Percentiles rank a stretch among this genome's conserved stretches.
Evolutionary conservation across 345 rosid genomes (phyloP).

Genomic region (Salix purpurea): DNA sequence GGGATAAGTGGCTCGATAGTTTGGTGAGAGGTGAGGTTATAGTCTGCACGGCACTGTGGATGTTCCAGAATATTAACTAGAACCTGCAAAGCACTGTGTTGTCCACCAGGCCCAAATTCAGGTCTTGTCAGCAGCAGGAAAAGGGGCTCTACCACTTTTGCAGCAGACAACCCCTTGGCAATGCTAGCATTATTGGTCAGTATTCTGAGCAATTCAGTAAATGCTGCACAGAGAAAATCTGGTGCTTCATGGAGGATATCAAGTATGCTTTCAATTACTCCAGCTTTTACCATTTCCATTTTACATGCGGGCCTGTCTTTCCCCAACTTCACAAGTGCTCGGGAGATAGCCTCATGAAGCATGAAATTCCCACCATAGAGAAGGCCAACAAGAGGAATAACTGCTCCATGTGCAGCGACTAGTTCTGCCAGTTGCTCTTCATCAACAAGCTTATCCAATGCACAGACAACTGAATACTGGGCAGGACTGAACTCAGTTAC

Average conservation of each 20-base stretch:
- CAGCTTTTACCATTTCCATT: constrained; percentile 98
- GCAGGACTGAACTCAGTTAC: constrained; percentile 85
- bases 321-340: constrained; percentile 94
- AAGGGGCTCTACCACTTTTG: constrained; percentile 90
- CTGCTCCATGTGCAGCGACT: constrained; percentile 98
- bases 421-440: constrained; percentile 98
- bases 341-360: constrained; percentile 94
- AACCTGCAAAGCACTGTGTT: constrained; percentile 91
- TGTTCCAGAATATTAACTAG: constrained; percentile 92
- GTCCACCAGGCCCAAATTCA: constrained; percentile 92
- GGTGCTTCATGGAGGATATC: constrained; percentile 94
- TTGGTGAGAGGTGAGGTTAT: constrained; percentile 70
- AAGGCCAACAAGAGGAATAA: constrained; percentile 96
- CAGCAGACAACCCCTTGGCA: constrained; percentile 92
- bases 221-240: constrained; percentile 86
- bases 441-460: constrained; percentile 89
- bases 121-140: constrained; percentile 64
- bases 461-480: constrained; percentile 92
- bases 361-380: constrained; percentile 78
- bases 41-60: constrained; percentile 90
- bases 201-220: constrained; percentile 87
- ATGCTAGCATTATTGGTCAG: constrained; percentile 92
- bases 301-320: constrained; percentile 97
- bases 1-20: constrained; percentile 93
- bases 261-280: constrained; percentile 83